Conservation (phyloP, 768 basidiomycete species). For the Boletus subparvulus region DNA sequence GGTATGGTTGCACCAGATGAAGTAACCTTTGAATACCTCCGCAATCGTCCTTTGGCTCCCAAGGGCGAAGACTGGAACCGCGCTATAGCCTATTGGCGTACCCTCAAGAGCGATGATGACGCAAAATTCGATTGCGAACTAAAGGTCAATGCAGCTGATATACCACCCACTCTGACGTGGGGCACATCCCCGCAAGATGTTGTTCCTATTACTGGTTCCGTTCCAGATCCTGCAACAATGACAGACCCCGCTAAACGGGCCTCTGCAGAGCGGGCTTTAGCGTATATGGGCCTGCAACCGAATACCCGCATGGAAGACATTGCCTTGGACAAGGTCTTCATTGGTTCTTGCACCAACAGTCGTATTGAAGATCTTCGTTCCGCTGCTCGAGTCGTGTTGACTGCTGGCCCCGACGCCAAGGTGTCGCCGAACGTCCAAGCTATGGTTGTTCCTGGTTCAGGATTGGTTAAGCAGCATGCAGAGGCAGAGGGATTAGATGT, state of each 20-base stretch:
- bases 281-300: constrained; percentile 84
- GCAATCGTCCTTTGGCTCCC: constrained; percentile 76
- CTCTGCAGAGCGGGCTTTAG: constrained; percentile 71
- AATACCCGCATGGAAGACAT: constrained; percentile 81
- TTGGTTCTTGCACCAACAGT: constrained; percentile 93
- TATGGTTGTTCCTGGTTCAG: constrained; percentile 92
- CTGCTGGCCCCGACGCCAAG: constrained; percentile 70
- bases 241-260: constrained; percentile 62
- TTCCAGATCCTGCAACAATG: constrained; percentile 73
- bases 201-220: constrained; percentile 74
- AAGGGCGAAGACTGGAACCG: constrained; percentile 83
- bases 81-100: constrained; percentile 84
- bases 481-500: constrained; percentile 86
- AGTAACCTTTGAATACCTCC: constrained; percentile 81
- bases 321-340: constrained; percentile 84
- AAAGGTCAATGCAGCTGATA: constrained; percentile 77
- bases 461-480: constrained; percentile 86
- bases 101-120: constrained; percentile 74
- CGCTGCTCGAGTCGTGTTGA: constrained; percentile 74
- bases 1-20: constrained; percentile 93
- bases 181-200: constrained; percentile 91
- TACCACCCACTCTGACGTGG: constrained; percentile 90
- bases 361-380: constrained; percentile 89
- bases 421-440: constrained; percentile 75
- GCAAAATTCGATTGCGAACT: constrained; percentile 85